Evolutionary conservation across 2,329 filamentous ascomycete genomes (phyloP), one percentile per base, ranked within the genome.

Genomic region (Fusarium armeniacum): DNA sequence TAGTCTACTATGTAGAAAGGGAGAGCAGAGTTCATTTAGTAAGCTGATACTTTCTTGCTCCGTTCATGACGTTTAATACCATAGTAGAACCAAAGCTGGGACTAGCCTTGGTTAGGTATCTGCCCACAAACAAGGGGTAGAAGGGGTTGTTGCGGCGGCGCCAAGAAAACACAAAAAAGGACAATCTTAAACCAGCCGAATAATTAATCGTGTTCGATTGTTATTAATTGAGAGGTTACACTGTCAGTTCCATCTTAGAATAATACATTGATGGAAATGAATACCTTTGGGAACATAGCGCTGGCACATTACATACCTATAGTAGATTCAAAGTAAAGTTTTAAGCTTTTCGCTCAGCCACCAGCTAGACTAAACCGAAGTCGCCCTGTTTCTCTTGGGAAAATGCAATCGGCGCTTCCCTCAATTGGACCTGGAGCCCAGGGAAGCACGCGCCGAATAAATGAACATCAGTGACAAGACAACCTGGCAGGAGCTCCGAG

Each of bases 291-390:
- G 30, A 20, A 11, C 15, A 15, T 36, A 40, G 41, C 35, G 41
- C 61, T 49, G 43, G 43, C 20, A 50, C 36, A 20, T 18, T 38
- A 38, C 10, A n/a, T 35, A 35, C 24, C 24, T 26, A 26, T 20
- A 20, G 20, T 20, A 20, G 26, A 22, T 58, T 64, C 60, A 64
- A 51, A 66, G 63, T 66, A 64, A 59, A 61, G 63, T 67, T 67
- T 67, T 67, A 67, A 67, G 57, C 56, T 67, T 67, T 65, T 55
- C 44, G 50, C 64, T 58, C 44, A 67, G 63, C 65, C 65, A 63
- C 44, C 43, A 36, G 33, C 36, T 45, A 50, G 24, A 28, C 40
- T 55, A 55, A 55, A 22, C 24, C 55, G 43, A 28, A 63, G 43
- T 30, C 49, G 49, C 24, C 32, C n/a, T 63, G 59, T 62, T 55